phyloP scores from a whole-genome alignment of 2,329 filamentous ascomycete genomes.

The Geosmithia putterillii region DNA sequence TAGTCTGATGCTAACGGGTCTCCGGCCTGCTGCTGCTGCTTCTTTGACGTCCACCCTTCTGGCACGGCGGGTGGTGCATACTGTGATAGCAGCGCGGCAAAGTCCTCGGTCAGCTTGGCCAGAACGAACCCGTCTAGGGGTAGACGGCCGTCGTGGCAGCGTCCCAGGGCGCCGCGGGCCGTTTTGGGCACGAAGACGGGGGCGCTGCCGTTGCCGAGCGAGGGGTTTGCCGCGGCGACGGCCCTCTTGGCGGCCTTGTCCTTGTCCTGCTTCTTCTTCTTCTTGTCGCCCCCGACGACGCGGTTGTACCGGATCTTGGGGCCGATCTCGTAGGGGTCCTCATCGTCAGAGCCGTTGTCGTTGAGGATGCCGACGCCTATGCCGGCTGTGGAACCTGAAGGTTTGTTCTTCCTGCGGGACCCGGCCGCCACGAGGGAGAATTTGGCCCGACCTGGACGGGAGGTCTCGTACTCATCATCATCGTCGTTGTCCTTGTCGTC shows the following conservation, averaged over 20 bases:
- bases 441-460: neutral
- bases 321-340: slow-evolving; percentile 86
- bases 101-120: slow-evolving; percentile 34
- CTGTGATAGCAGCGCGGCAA: slow-evolving; percentile 14
- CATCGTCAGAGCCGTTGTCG: slow-evolving; percentile 87
- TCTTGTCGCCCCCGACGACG: slow-evolving; percentile 69
- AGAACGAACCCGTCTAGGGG: slow-evolving; percentile 74
- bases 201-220: slow-evolving; percentile 49
- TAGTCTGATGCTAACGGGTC: slow-evolving; percentile 21
- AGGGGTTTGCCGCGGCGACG: slow-evolving; percentile 57
- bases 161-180: slow-evolving; percentile 25
- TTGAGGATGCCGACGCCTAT: slow-evolving; percentile 86
- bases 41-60: slow-evolving; percentile 58
- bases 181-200: slow-evolving; percentile 64
- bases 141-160: slow-evolving; percentile 73
- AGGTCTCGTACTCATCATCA: slow-evolving; percentile 24
- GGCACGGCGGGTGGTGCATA: slow-evolving; percentile 60
- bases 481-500: slow-evolving; percentile 14
- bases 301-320: slow-evolving; percentile 82
- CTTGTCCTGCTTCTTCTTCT: slow-evolving; percentile 56
- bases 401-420: slow-evolving; percentile 36
- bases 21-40: slow-evolving; percentile 17
- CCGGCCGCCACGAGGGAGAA: slow-evolving; percentile 9
- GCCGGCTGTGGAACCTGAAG: slow-evolving; percentile 42
- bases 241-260: slow-evolving; percentile 28